Base-by-base conservation (phyloP, 441 rosid genomes). In the Erysimum cheiri region DNA sequence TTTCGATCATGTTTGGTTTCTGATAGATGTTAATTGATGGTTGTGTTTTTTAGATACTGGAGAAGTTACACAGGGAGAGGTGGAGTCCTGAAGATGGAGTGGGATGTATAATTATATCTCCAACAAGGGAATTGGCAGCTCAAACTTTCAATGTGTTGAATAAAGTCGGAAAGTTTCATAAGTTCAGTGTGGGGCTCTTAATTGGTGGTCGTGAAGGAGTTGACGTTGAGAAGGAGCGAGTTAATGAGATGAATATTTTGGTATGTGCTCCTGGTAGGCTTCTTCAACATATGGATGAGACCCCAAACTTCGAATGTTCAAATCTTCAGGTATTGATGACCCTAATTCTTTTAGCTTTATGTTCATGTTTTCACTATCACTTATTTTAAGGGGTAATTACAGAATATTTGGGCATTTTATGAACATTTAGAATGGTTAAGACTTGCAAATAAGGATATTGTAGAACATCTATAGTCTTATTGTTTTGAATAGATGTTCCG, bases 271-370 rank as follows among this genome's bases (percentile, higher is more conserved):
- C 97, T 39, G 98, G 98, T 40, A 87, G 99, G 74, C 96, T 94
- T 79, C 91, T 90, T 74, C 98, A 94, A 83, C 97, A 94, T 65
- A 86, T 94, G 99, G 96, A 94, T 6, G 97, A 92, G 90, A 94
- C 99, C 40, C 94, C 90, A 29, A 92, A 87, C 64, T 94, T 90
- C 72, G 98, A 92, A 19, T 94, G 99, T 72, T 88, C 98, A 15
- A 84, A 90, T 53, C 90, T 94, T 75, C 84, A 92, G 98, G 99
- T 94, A 84, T 24, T 77, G 10, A 57, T 64, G 13, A 65, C 32
- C 5, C 22, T 49, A 49, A 0, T 49, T 62, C 22, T 19, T 19
- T 19, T 19, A 19, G 22, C 1, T 19, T 19, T 19, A 19, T 19
- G 8, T 62, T 55, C 43, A 35, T 60, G 53, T 69, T 58, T 69